Percentiles rank a stretch among this genome's conserved stretches.
phyloP scores from a whole-genome alignment of 371 early-diverging fungal genomes.

The Mortierella sp. region DNA sequence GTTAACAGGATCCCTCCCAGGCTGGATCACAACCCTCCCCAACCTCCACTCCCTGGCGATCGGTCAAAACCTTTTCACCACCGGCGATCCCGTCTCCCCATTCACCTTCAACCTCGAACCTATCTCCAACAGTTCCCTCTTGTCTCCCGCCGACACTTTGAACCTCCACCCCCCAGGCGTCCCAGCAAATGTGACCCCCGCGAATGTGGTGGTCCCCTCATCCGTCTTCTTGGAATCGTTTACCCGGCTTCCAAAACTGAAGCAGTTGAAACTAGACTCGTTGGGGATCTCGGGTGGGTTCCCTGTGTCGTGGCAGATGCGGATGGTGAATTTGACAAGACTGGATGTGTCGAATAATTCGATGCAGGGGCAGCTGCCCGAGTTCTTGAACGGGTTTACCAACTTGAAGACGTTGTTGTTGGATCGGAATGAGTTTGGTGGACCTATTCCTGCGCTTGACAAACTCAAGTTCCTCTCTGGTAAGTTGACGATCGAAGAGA shows the following conservation, averaged over 20 bases:
- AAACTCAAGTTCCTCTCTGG: constrained; percentile 17
- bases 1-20: constrained; percentile 27
- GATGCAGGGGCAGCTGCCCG: constrained; percentile 40
- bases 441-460: constrained; percentile 26
- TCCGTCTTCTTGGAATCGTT: constrained; percentile 38
- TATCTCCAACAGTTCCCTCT: background rate
- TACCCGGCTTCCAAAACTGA: constrained; percentile 22
- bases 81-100: constrained; percentile 21
- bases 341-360: constrained; percentile 44
- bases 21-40: constrained; percentile 35
- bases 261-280: constrained; percentile 37
- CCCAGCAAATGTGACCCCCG: constrained; percentile 16
- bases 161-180: background rate
- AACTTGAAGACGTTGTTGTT: constrained; percentile 40
- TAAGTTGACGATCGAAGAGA: background rate
- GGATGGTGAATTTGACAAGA: constrained; percentile 48
- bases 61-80: constrained; percentile 41
- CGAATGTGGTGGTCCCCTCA: constrained; percentile 6
- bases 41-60: constrained; percentile 42
- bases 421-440: constrained; percentile 55
- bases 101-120: constrained; percentile 38
- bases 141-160: background rate
- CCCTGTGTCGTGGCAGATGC: constrained; percentile 32
- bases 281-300: constrained; percentile 34
- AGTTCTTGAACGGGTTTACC: constrained; percentile 25